Conservation (phyloP, 805 yeast genomes). For the Lipomyces mesembrius region DNA sequence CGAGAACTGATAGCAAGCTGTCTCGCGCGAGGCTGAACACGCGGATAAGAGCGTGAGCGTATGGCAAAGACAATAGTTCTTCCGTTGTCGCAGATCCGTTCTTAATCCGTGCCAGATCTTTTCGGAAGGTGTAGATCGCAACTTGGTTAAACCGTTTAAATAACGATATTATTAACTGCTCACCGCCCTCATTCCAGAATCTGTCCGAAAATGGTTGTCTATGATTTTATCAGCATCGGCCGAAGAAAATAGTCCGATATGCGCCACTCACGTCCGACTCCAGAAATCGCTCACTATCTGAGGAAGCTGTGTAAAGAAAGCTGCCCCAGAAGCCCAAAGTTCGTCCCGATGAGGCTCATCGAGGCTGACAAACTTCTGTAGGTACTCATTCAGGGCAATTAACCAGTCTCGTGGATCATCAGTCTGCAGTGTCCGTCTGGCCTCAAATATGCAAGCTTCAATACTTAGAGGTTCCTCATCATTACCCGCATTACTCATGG, state of each 20-base stretch:
- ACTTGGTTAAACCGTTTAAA: constrained; percentile 4
- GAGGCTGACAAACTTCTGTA: background rate
- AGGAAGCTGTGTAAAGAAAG: constrained; percentile 14
- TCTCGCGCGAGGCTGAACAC: background rate
- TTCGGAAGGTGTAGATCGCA: constrained; percentile 1
- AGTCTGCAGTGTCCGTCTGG: constrained; percentile 14
- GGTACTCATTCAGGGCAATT: constrained; percentile 6
- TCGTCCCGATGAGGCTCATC: background rate
- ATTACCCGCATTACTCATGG: background rate
- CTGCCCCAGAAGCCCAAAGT: background rate
- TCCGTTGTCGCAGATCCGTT: background rate
- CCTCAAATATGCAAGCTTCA: constrained; percentile 15
- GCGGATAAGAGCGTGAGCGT: background rate
- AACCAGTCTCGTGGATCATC: constrained; percentile 17
- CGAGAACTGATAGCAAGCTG: background rate
- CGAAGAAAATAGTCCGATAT: background rate
- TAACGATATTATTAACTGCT: constrained; percentile 11
- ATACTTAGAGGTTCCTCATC: background rate
- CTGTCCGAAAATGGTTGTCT: constrained; percentile 14
- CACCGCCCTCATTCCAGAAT: constrained; percentile 24
- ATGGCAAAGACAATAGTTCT: background rate
- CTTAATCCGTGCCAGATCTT: constrained; percentile 2
- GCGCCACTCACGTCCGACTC: constrained; percentile 17
- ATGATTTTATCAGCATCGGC: background rate
- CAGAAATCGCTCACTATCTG: constrained; percentile 14